These are phyloP conservation scores for Fragaria iinumae DNA, from an alignment of 306 rosid species.

Conservation along the genomic window DNA sequence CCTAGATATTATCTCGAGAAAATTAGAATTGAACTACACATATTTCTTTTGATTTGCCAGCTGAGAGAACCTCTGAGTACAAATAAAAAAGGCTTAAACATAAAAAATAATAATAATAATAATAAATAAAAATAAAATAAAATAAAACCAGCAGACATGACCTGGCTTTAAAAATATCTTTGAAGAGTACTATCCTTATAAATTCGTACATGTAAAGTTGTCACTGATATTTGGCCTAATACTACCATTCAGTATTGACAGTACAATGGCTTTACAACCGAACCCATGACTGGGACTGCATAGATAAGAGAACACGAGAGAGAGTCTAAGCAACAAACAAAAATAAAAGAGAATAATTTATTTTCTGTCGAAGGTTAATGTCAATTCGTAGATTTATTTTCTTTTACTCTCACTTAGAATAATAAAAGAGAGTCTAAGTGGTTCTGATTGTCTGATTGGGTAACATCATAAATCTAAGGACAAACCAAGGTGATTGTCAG, in stretches of 20 bases:
- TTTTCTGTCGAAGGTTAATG: too few species aligned
- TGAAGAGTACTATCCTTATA: background rate
- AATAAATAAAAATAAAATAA: too few species aligned
- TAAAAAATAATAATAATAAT: background rate
- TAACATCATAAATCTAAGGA: background rate
- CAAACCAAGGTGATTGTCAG: background rate
- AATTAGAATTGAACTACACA: background rate
- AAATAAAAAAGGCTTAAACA: background rate
- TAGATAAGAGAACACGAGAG: background rate
- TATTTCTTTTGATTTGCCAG: background rate
- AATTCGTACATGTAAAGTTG: background rate
- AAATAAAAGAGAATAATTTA: background rate
- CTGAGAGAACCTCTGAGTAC: background rate
- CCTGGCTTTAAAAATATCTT: background rate
- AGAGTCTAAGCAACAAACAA: background rate
- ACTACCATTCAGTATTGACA: background rate
- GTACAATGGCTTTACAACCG: background rate
- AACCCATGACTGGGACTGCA: background rate
- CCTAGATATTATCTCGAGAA: background rate
- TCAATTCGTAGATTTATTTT: too few species aligned
- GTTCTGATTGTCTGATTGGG: too few species aligned
- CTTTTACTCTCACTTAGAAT: too few species aligned
- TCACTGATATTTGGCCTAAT: background rate
- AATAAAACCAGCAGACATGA: background rate
- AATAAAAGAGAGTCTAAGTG: too few species aligned